A percentile compares a stretch with the other conserved stretches of the same genome.
Conservation (phyloP, 1,139 yeast genomes). For the Geotrichum histeridarum region DNA sequence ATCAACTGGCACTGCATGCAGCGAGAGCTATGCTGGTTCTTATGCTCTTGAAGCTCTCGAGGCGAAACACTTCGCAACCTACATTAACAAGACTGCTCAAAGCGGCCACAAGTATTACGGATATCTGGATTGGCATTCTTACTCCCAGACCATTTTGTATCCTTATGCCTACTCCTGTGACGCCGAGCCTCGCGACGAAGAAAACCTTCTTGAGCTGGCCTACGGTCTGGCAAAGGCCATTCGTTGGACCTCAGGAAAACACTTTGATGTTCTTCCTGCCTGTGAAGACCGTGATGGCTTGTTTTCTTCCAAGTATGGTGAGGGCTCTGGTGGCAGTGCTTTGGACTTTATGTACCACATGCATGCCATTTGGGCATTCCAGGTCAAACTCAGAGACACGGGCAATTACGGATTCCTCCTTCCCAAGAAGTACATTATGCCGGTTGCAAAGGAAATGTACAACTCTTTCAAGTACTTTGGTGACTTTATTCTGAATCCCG, state of each 20-base stretch:
- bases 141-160: conserved; percentile 74
- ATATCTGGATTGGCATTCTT: conserved; percentile 76
- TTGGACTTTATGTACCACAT: conserved; percentile 81
- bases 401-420: conserved; percentile 80
- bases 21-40: conserved; percentile 62
- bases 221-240: conserved; percentile 75
- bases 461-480: conserved; percentile 68
- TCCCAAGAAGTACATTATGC: conserved; percentile 63
- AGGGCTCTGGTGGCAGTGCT: conserved; percentile 74
- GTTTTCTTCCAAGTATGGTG: conserved; percentile 44
- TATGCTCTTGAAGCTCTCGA: conserved; percentile 73
- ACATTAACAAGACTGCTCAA: conserved; percentile 49
- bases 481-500: conserved; percentile 44
- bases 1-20: conserved; percentile 63
- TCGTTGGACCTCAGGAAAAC: conserved; percentile 55
- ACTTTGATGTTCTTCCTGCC: conserved; percentile 67
- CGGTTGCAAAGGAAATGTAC: conserved; percentile 72
- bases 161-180: conserved; percentile 80
- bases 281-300: conserved; percentile 61
- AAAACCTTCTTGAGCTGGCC: conserved; percentile 72
- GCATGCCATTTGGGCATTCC: conserved; percentile 80
- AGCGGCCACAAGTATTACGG: conserved; percentile 63
- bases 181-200: conserved; percentile 68
- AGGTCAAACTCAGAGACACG: conserved; percentile 72
- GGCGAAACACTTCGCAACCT: conserved; percentile 57